phyloP scores from a whole-genome alignment of 2,329 filamentous ascomycete genomes.

The Epichloe bromicola region DNA sequence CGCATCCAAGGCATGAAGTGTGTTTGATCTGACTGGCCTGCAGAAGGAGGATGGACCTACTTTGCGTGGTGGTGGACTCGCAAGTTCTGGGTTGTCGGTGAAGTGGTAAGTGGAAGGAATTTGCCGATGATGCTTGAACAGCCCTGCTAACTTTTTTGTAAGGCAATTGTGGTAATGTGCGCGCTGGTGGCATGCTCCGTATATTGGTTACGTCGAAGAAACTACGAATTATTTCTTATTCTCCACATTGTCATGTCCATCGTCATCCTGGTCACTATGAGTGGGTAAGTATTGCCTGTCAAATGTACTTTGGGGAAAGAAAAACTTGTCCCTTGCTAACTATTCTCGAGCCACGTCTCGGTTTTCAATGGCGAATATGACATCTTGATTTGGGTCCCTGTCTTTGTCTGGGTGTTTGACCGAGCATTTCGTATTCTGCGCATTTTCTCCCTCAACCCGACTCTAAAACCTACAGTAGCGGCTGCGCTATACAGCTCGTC shows the following conservation, averaged over 20 bases:
- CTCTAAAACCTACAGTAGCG: constrained; percentile 23
- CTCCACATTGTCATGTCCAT: constrained; percentile 39
- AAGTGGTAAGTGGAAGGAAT: constrained; percentile 21
- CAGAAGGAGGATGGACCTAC: constrained; percentile 25
- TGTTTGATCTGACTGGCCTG: background rate
- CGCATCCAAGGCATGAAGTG: background rate
- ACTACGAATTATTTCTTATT: constrained; percentile 39
- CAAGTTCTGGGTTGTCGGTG: constrained; percentile 38
- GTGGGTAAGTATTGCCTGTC: constrained; percentile 26
- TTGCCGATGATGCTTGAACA: background rate
- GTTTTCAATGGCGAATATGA: constrained; percentile 38
- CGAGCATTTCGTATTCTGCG: constrained; percentile 31
- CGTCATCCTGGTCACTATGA: constrained; percentile 35
- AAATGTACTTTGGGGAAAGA: too few species aligned
- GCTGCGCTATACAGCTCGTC: constrained; percentile 21
- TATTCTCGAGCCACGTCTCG: constrained; percentile 30
- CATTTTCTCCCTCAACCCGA: constrained; percentile 26
- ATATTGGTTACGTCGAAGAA: constrained; percentile 35
- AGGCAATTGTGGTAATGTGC: constrained; percentile 33
- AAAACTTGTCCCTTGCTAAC: background rate
- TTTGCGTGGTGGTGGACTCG: constrained; percentile 25
- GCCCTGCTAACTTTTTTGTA: constrained; percentile 7
- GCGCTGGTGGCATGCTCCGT: constrained; percentile 32
- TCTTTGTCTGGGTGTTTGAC: constrained; percentile 36
- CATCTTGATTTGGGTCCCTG: constrained; percentile 34